These are phyloP conservation scores for Alternaria infectoria DNA, from an alignment of 2,329 filamentous ascomycete species.

Conservation along the genomic window DNA sequence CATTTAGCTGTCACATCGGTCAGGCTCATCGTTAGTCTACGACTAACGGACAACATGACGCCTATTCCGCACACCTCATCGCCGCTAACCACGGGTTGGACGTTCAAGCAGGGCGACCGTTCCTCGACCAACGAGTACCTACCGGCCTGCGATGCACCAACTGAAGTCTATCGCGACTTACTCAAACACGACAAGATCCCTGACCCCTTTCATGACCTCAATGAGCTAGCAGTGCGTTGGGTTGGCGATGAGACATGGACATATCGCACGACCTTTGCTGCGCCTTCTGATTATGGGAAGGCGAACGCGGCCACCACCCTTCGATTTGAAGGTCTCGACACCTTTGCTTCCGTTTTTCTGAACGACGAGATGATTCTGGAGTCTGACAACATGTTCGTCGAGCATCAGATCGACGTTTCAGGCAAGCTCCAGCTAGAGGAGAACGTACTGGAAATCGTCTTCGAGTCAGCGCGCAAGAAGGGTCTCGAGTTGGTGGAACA, in stretches of 20 bases:
- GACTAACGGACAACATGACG: not conserved
- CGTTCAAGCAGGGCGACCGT: conserved; percentile 55
- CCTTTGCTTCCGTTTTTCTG: conserved; percentile 64
- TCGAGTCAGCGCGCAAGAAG: conserved; percentile 60
- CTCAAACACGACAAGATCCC: conserved; percentile 55
- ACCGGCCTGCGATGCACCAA: conserved; percentile 52
- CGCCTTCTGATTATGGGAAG: conserved; percentile 38
- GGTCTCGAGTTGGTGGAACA: conserved; percentile 59
- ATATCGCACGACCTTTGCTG: conserved; percentile 44
- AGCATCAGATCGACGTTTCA: conserved; percentile 61
- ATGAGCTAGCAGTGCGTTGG: conserved; percentile 57
- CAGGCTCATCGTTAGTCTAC: not conserved
- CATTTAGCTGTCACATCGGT: not conserved
- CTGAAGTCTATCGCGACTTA: conserved; percentile 56
- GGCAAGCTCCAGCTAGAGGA: conserved; percentile 43
- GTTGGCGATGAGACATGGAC: conserved; percentile 56
- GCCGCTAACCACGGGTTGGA: conserved; percentile 42
- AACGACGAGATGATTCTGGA: conserved; percentile 61
- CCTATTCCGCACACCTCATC: conserved; percentile 2
- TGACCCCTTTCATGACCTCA: conserved; percentile 57
- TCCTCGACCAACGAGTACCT: conserved; percentile 48
- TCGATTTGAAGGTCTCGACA: conserved; percentile 69
- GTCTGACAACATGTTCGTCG: conserved; percentile 68
- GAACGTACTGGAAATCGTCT: conserved; percentile 62
- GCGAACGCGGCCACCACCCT: conserved; percentile 51